A percentile compares a stretch with the other conserved stretches of the same genome.
Conservation (phyloP, 2,329 filamentous ascomycete species). For the Monosporascus sp. region DNA sequence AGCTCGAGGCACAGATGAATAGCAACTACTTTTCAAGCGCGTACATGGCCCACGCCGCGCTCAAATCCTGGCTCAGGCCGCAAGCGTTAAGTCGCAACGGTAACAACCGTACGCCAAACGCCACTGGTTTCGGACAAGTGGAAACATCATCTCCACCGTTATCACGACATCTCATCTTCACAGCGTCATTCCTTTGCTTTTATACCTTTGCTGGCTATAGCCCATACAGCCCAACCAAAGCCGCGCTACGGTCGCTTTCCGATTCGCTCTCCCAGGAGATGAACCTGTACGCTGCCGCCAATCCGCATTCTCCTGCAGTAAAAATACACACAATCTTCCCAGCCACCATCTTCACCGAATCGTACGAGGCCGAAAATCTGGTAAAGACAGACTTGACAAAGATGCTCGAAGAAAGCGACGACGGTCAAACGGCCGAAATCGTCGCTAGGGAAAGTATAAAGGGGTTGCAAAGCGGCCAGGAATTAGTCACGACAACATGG, state of each 20-base stretch:
- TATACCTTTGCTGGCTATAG: conserved; percentile 59
- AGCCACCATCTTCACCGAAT: conserved; percentile 59
- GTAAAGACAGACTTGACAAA: conserved; percentile 34
- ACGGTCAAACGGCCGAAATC: conserved; percentile 44
- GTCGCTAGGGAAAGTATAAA: conserved; percentile 53
- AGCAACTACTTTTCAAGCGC: conserved; percentile 35
- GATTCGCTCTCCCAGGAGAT: conserved; percentile 60
- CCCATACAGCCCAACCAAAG: conserved; percentile 61
- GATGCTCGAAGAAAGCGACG: conserved; percentile 31
- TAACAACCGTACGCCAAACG: neutral
- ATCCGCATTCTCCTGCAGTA: conserved; percentile 28
- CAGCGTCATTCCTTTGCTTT: conserved; percentile 57
- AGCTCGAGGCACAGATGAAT: conserved; percentile 31
- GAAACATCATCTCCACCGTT: neutral
- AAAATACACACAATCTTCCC: conserved; percentile 62
- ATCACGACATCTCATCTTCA: conserved; percentile 61
- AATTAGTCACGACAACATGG: conserved; percentile 56
- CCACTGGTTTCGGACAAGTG: neutral
- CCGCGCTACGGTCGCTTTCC: conserved; percentile 60
- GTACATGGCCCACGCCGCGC: conserved; percentile 32
- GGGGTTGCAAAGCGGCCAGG: conserved; percentile 58
- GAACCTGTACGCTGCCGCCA: conserved; percentile 27
- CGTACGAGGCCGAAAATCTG: conserved; percentile 33
- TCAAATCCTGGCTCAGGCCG: conserved; percentile 24
- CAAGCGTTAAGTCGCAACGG: neutral